Base-by-base conservation (phyloP, 2,329 filamentous ascomycete genomes). In the Phialocephala subalpina region DNA sequence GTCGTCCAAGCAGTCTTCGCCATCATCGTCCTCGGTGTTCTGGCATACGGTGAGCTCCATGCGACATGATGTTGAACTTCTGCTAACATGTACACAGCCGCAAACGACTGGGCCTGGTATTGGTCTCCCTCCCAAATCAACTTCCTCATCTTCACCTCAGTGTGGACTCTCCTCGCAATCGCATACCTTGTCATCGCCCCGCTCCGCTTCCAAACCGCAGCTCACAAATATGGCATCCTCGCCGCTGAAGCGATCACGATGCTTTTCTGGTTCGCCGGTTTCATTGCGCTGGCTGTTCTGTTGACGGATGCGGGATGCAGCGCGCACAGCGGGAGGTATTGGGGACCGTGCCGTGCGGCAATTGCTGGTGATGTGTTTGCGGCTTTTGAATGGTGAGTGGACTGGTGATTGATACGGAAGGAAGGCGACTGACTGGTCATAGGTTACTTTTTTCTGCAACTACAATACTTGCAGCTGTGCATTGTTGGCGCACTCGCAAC, bases 261-360 rank as follows among this genome's bases (percentile, higher is more conserved):
- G 80, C 83, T 97, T 64, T 97, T 97, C 82, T 97, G 94, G 94
- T 96, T 97, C 75, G 90, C 91, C 0, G 93, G 93, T 7, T 91
- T 93, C 73, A 89, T 97, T 70, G 92, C 93, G 0, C 79, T 94
- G 12, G 93, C 91, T 0, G 90, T 88, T 22, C 83, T 83, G 63
- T 79, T 93, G 64, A 86, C 86, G 61, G 83, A 86, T 18, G 80
- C 86, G 0, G 78, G 76, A 9, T 80, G 84, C 64, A 89, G 87
- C 74, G 82, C 80, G 49, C 81, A 82, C 11, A 20, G 40, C 9
- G 56, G 20, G 35, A 47, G 52, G n/a, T 7, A 58, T 7, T 68
- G 60, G 66, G 60, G 67, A 0, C 63, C 67, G 1, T 76, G 73
- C 35, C 62, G 68, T 22, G 70, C 70, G 16, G 64, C 67, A 18